These are phyloP conservation scores for Fusarium austroafricanum DNA, from an alignment of 2,329 filamentous ascomycete genomes.

Conservation along the genomic window DNA sequence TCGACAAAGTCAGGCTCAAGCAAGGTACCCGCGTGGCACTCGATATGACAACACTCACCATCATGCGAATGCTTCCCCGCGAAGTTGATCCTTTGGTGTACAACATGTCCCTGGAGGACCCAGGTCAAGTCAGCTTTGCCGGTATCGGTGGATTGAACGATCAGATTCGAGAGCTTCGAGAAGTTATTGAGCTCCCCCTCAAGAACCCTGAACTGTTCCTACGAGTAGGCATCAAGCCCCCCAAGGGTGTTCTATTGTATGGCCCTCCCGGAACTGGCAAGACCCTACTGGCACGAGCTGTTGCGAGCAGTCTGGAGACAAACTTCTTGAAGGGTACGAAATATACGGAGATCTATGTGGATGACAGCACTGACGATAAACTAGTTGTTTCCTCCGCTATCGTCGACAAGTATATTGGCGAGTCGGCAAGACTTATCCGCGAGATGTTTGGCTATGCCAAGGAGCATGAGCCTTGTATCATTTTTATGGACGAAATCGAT, in stretches of 20 bases:
- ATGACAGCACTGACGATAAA: slow-evolving; percentile 34
- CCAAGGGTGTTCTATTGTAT: slow-evolving; percentile 96
- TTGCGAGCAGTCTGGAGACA: slow-evolving; percentile 95
- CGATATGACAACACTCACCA: slow-evolving; percentile 99
- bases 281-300: slow-evolving; percentile 91
- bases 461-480: slow-evolving; percentile 99
- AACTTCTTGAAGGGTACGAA: slow-evolving; percentile 93
- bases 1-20: slow-evolving; percentile 97
- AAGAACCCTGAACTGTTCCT: slow-evolving; percentile 99
- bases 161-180: slow-evolving; percentile 95
- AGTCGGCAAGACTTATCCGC: slow-evolving; percentile 94
- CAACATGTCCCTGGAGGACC: slow-evolving; percentile 99
- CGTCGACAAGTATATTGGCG: slow-evolving; percentile 99
- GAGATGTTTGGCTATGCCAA: slow-evolving; percentile 99
- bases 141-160: slow-evolving; percentile 98
- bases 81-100: slow-evolving; percentile 99
- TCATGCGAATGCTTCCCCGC: slow-evolving; percentile 99
- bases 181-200: slow-evolving; percentile 96
- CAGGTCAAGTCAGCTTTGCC: slow-evolving; percentile 96
- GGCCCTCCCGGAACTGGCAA: slow-evolving; percentile 97
- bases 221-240: slow-evolving; percentile 97
- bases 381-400: slow-evolving; percentile 97
- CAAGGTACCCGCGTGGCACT: slow-evolving; percentile 97
- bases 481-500: slow-evolving; percentile 99
- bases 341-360: neutral